A percentile compares a stretch with the other conserved stretches of the same genome.
Conservation (phyloP, 768 basidiomycete species). For the Hericium coralloides region DNA sequence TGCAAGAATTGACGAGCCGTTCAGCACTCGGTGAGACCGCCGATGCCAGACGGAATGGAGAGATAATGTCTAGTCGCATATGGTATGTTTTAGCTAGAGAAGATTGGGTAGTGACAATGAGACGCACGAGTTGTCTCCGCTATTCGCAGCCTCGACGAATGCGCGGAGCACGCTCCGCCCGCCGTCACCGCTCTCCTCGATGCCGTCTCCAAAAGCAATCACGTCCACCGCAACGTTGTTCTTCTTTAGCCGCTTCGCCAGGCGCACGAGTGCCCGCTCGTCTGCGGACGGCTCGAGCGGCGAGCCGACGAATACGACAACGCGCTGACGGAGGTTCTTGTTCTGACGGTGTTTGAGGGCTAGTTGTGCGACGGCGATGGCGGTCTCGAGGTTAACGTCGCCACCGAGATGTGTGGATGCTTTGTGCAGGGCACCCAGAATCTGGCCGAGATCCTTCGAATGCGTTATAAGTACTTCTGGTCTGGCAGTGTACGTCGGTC, state of each 20-base stretch:
- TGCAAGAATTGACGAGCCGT: constrained; percentile 74
- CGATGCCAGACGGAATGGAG: constrained; percentile 64
- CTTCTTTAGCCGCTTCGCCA: constrained; percentile 98
- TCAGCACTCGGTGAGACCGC: constrained; percentile 78
- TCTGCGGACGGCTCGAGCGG: constrained; percentile 78
- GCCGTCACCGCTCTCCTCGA: constrained; percentile 50
- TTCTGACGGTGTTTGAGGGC: constrained; percentile 97
- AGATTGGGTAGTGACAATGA: neutral
- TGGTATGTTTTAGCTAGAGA: neutral
- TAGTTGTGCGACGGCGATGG: constrained; percentile 89
- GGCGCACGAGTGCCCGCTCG: constrained; percentile 61
- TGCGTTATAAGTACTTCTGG: constrained; percentile 96
- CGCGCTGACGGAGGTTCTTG: constrained; percentile 94
- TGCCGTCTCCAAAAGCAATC: constrained; percentile 83
- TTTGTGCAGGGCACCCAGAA: constrained; percentile 70
- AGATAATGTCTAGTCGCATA: constrained; percentile 60
- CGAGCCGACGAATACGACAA: constrained; percentile 89
- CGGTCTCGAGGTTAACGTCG: constrained; percentile 77
- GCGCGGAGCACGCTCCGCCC: constrained; percentile 63
- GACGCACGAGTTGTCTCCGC: constrained; percentile 80
- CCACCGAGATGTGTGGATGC: constrained; percentile 71
- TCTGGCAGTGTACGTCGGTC: constrained; percentile 28
- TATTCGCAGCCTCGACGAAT: constrained; percentile 77
- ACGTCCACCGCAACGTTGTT: constrained; percentile 97
- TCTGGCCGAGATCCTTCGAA: constrained; percentile 90